These are phyloP conservation scores for Pleurotus giganteus DNA, from an alignment of 768 basidiomycete genomes.

Conservation along the genomic window DNA sequence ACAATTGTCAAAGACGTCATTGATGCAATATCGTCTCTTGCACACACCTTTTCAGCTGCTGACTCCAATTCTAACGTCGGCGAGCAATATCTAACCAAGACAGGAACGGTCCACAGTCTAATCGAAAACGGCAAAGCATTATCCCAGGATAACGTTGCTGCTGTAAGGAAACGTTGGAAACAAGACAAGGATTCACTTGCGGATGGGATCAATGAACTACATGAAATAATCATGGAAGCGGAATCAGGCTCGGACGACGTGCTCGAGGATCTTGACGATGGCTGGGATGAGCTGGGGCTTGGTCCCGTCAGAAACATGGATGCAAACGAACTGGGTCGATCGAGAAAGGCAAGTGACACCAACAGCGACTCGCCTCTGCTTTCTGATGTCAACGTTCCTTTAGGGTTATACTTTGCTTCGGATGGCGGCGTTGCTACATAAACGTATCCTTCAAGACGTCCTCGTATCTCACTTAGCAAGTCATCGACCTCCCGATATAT, in stretches of 20 bases:
- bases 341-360: constrained; percentile 48
- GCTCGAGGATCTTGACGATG: constrained; percentile 43
- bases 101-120: constrained; percentile 60
- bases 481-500: constrained; percentile 2
- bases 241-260: constrained; percentile 28
- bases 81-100: constrained; percentile 54
- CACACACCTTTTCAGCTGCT: constrained; percentile 39
- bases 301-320: constrained; percentile 41
- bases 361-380: background rate
- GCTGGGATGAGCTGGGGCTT: constrained; percentile 66
- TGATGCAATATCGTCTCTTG: constrained; percentile 40
- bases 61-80: constrained; percentile 25
- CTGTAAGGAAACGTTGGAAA: constrained; percentile 52
- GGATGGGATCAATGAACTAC: constrained; percentile 60
- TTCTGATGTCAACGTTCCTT: background rate
- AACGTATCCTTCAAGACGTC: constrained; percentile 53
- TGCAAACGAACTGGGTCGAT: constrained; percentile 48
- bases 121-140: constrained; percentile 52
- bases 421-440: constrained; percentile 59
- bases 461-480: constrained; percentile 26
- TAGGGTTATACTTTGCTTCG: constrained; percentile 64
- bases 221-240: constrained; percentile 47
- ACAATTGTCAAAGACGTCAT: constrained; percentile 40
- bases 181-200: constrained; percentile 54
- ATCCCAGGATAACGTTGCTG: constrained; percentile 53